Conservation (phyloP, 2,329 filamentous ascomycete species). For the Beauveria asiatica region DNA sequence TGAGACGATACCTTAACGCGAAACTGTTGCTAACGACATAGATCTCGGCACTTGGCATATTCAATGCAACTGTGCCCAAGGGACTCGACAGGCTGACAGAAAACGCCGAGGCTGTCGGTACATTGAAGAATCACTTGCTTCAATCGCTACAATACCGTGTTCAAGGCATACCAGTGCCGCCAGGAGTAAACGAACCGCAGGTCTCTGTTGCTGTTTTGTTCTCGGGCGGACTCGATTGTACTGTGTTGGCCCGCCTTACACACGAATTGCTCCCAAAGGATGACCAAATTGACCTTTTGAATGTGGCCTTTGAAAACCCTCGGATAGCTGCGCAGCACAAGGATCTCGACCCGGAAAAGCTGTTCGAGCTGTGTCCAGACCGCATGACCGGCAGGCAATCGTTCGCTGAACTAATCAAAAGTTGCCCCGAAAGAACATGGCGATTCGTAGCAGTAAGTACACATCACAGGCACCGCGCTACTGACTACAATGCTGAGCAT, state of each 20-base stretch:
- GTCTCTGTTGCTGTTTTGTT: constrained; percentile 72
- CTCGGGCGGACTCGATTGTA: constrained; percentile 91
- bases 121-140: constrained; percentile 45
- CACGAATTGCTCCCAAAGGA: constrained; percentile 64
- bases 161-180: constrained; percentile 54
- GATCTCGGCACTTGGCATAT: constrained; percentile 46
- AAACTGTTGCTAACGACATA: constrained; percentile 4
- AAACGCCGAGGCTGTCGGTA: constrained; percentile 40
- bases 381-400: constrained; percentile 77
- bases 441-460: constrained; percentile 63
- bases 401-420: constrained; percentile 59
- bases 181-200: constrained; percentile 26
- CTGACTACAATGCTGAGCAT: constrained; percentile 9
- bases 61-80: constrained; percentile 39
- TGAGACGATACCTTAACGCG: constrained; percentile 13
- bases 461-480: background rate
- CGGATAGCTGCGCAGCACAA: constrained; percentile 53
- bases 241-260: constrained; percentile 69
- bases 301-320: constrained; percentile 95
- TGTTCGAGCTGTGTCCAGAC: constrained; percentile 84
- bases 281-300: constrained; percentile 77
- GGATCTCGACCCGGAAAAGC: constrained; percentile 21
- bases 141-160: constrained; percentile 58
- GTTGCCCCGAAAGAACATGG: constrained; percentile 67
- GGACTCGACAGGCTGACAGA: constrained; percentile 17